Evolutionary conservation across 106 monocot genomes (phyloP).

Genomic region (Dendrobium chrysotoxum): DNA sequence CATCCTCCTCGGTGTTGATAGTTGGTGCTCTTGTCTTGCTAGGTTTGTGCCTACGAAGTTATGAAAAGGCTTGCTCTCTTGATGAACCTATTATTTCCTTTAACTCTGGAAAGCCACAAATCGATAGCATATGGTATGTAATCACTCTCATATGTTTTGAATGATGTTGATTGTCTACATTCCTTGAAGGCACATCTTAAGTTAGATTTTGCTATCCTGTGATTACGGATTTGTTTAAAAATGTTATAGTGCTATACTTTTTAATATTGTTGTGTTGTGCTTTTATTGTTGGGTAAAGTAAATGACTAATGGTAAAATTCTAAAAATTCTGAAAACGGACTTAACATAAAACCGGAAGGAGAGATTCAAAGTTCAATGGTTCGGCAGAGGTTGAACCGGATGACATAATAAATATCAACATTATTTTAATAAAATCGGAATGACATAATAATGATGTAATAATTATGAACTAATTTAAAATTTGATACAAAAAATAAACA

Average conservation of each 20-base stretch:
- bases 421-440: too few relatives aligned
- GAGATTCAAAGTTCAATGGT: too few relatives aligned
- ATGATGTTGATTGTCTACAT: neutral
- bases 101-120: slow-evolving; percentile 61
- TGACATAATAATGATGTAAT: too few relatives aligned
- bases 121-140: slow-evolving; percentile 73
- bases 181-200: neutral
- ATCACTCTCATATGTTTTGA: neutral
- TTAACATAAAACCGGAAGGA: too few relatives aligned
- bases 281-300: too few relatives aligned
- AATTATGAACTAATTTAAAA: too few relatives aligned
- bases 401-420: too few relatives aligned
- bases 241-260: neutral
- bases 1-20: neutral
- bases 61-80: slow-evolving; percentile 44
- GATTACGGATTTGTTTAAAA: neutral
- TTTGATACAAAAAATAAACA: too few relatives aligned
- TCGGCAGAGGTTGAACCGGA: too few relatives aligned
- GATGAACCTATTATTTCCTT: slow-evolving; percentile 65
- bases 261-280: neutral
- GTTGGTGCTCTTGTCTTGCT: slow-evolving; percentile 4
- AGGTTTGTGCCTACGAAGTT: slow-evolving; percentile 76
- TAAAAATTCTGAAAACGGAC: too few relatives aligned
- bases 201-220: neutral
- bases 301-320: too few relatives aligned